Conservation (phyloP, 345 rosid species). For the Heritiera fomes region DNA sequence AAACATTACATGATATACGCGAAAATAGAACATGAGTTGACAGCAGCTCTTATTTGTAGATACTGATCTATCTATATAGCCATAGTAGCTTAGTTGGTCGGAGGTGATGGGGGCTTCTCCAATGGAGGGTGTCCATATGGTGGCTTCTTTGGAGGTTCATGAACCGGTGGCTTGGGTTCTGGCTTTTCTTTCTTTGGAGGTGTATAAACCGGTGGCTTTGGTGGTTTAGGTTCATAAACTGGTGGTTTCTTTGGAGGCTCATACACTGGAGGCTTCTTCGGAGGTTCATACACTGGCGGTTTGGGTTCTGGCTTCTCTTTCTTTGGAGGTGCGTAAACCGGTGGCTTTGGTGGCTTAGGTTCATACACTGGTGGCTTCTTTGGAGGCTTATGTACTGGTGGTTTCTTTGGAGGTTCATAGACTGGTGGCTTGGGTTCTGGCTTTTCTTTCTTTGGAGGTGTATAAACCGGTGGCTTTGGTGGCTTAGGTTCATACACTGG, state of each 20-base stretch:
- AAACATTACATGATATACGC: constrained; percentile 1
- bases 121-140: constrained; percentile 21
- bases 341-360: constrained; percentile 20
- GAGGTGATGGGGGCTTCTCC: constrained; percentile 7
- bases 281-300: constrained; percentile 7
- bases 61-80: not conserved
- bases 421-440: constrained; percentile 16
- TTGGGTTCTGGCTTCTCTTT: constrained; percentile 8
- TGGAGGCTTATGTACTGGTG: constrained; percentile 8
- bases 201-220: not conserved
- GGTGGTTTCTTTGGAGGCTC: constrained; percentile 15
- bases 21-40: constrained; percentile 6
- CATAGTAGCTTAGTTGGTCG: not conserved
- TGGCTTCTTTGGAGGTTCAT: constrained; percentile 14
- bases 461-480: constrained; percentile 17
- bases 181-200: constrained; percentile 15
- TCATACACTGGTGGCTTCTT: not conserved
- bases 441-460: constrained; percentile 3
- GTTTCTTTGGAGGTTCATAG: constrained; percentile 15
- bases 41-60: constrained; percentile 22
- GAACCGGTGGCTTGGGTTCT: not conserved
- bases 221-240: not conserved
- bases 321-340: constrained; percentile 9
- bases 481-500: constrained; percentile 11
- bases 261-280: too few relatives aligned